phyloP scores from a whole-genome alignment of 1,139 yeast genomes.

The Suhomyces bokatorum region DNA sequence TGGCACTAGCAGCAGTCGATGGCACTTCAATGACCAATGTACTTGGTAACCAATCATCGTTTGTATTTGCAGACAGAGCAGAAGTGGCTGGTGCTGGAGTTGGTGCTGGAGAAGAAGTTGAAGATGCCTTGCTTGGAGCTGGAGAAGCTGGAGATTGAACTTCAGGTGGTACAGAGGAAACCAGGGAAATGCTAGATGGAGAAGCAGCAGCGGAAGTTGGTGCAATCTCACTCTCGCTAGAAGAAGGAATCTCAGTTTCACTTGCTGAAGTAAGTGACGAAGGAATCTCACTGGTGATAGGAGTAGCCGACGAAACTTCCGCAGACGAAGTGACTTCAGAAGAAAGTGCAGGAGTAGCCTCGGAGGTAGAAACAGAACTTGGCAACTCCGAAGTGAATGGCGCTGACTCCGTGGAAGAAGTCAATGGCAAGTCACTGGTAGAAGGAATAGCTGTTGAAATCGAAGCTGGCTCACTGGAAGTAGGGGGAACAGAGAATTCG shows the following conservation, averaged over 20 bases:
- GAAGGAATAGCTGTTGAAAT: slow-evolving; percentile 1
- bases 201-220: neutral
- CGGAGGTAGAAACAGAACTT: neutral
- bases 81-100: slow-evolving; percentile 7
- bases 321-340: slow-evolving; percentile 1
- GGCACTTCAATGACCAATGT: slow-evolving; percentile 40
- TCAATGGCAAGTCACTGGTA: slow-evolving; percentile 3
- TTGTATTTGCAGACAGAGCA: slow-evolving; percentile 11
- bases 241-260: neutral
- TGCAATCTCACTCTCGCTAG: neutral
- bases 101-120: slow-evolving; percentile 11
- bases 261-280: neutral
- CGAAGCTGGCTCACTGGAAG: slow-evolving; percentile 1
- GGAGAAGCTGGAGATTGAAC: slow-evolving; percentile 2
- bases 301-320: neutral
- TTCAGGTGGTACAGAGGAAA: neutral
- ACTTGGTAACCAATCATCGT: slow-evolving; percentile 53
- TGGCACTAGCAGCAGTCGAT: slow-evolving; percentile 27
- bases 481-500: neutral
- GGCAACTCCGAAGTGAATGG: neutral
- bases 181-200: neutral
- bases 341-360: neutral
- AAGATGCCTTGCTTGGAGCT: slow-evolving; percentile 5
- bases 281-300: neutral
- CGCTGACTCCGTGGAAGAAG: neutral